These are phyloP conservation scores for Melocanna baccifera DNA, from an alignment of 176 grass and related monocot genomes.

Conservation along the genomic window DNA sequence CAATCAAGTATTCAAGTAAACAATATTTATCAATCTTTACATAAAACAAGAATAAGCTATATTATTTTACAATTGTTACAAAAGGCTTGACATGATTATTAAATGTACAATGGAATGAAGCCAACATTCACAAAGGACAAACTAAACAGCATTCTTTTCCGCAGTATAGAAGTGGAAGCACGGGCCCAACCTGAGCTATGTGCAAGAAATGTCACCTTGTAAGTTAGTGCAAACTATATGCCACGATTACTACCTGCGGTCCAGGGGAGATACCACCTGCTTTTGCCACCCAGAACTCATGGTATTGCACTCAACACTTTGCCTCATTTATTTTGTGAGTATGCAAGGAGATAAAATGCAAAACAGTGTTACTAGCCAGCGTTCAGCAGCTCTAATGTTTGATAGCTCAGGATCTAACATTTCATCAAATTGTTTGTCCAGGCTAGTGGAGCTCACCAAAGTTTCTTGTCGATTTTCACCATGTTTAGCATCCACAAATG, in stretches of 20 bases:
- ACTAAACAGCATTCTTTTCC: neutral
- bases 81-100: neutral
- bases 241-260: too few species aligned
- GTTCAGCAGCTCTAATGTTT: neutral
- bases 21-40: neutral
- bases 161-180: neutral
- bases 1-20: neutral
- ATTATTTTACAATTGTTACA: neutral
- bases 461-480: neutral
- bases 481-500: slow-evolving; percentile 9
- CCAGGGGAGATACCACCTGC: too few species aligned
- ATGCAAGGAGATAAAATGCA: too few species aligned
- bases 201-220: neutral
- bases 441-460: neutral
- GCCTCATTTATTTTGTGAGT: too few species aligned
- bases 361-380: neutral
- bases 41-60: neutral
- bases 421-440: neutral
- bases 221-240: neutral
- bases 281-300: too few species aligned
- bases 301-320: too few species aligned
- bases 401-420: neutral
- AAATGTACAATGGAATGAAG: neutral
- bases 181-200: neutral
- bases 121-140: neutral